Conservation (phyloP, 345 rosid genomes). For the Moricandia arvensis region DNA sequence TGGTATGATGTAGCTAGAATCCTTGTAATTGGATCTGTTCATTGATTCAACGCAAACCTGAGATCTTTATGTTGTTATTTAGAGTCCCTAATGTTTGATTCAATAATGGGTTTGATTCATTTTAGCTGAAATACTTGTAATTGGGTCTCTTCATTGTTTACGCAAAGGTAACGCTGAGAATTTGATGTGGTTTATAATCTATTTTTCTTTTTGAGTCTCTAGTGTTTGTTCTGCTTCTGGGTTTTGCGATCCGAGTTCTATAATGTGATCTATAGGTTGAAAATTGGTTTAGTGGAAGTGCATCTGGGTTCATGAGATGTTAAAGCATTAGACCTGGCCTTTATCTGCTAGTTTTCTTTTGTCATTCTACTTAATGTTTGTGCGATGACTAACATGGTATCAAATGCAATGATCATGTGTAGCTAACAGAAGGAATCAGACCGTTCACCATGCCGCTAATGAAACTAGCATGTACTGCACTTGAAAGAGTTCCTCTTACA, state of each 20-base stretch:
- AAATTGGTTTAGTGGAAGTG: background rate
- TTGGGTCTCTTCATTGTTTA: background rate
- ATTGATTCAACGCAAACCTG: background rate
- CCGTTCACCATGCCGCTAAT: constrained; percentile 98
- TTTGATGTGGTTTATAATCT: background rate
- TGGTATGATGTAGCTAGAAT: background rate
- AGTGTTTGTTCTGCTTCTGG: background rate
- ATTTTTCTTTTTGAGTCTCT: background rate
- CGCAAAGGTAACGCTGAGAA: background rate
- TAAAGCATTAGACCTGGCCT: background rate
- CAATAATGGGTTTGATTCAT: background rate
- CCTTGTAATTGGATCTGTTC: constrained; percentile 5
- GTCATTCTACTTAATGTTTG: background rate
- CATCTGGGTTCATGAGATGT: background rate
- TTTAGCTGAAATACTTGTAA: background rate
- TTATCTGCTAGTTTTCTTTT: background rate
- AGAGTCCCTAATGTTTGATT: background rate
- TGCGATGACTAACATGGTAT: constrained; percentile 16
- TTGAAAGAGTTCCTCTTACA: constrained; percentile 92
- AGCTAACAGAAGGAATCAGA: constrained; percentile 93
- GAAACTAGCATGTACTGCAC: constrained; percentile 94
- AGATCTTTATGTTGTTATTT: background rate
- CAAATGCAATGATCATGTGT: constrained; percentile 30
- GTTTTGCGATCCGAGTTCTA: background rate
- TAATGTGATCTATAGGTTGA: background rate